Base-by-base conservation (phyloP, 208 protist genomes). In the Leishmania arabica region DNA sequence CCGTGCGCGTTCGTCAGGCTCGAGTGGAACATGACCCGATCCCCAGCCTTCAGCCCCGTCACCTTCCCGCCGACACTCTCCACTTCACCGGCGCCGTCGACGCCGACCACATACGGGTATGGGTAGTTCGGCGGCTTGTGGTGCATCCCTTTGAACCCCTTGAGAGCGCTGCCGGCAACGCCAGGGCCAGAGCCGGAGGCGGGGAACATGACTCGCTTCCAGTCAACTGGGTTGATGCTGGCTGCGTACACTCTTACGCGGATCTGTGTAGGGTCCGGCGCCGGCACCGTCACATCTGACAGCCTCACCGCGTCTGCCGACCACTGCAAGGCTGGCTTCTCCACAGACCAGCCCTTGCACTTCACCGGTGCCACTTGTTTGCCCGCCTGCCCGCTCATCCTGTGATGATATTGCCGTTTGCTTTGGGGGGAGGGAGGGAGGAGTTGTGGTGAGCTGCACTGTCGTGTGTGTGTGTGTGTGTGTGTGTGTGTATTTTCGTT, bases 1-100 rank as follows among this genome's bases (percentile, higher is more conserved):
- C 88, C 85, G 75, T 54, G 64, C 31, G 73, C 6, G 31, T 83
- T 62, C 21, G 75, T 73, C 27, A 87, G 73, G 72, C 90, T 84
- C 5, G 83, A 83, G 65, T 88, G 64, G 80, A 96, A 94, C 53
- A 86, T 84, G 64, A 96, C 93, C 58, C 81, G 85, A 78, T 94
- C 88, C 6, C 93, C 88, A 5, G 88, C 84, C 45, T 83, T 74
- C 42, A 77, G 24, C 37, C 79, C 75, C 2, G 64, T 79, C 58
- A 84, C 82, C 31, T 75, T 73, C 69, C 74, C 78, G 19, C 91
- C 91, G 24, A 92, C 84, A 77, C 83, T 91, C 84, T 93, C 89
- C 11, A 95, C 72, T 42, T 89, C 77, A 53, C 91, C 91, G 17
- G 90, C 86, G 13, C 90, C 91, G 68, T 91, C 86, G 62, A 84